A percentile compares a stretch with the other conserved stretches of the same genome.
Evolutionary conservation across 805 yeast genomes (phyloP).

Genomic region (Ogataea pilisensis): DNA sequence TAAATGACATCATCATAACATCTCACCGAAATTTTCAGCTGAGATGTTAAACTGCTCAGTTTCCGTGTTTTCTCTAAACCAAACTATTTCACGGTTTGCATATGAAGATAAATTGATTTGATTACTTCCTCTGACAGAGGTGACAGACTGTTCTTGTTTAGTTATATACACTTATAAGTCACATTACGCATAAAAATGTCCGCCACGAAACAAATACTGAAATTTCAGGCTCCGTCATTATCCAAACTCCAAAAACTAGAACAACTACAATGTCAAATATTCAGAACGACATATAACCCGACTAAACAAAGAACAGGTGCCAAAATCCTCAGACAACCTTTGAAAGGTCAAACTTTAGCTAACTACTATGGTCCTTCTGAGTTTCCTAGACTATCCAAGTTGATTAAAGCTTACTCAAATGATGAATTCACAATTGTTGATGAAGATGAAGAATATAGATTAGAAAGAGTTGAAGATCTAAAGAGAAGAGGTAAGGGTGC

Average conservation of each 20-base stretch:
- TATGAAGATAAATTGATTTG: too few species aligned
- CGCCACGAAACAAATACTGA: conserved; percentile 13
- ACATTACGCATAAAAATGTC: not conserved
- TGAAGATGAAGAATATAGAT: conserved; percentile 59
- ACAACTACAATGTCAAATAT: conserved; percentile 59
- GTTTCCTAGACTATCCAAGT: conserved; percentile 50
- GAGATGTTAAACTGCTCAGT: too few species aligned
- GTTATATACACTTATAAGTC: not conserved
- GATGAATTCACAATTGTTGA: not conserved
- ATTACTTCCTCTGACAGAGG: too few species aligned
- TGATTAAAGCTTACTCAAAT: conserved; percentile 19
- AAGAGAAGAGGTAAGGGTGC: conserved; percentile 89
- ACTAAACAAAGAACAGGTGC: conserved; percentile 63
- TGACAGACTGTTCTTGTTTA: too few species aligned
- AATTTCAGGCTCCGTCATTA: conserved; percentile 31
- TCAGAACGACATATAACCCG: conserved; percentile 71
- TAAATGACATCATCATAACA: too few species aligned
- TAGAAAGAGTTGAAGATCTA: conserved; percentile 57
- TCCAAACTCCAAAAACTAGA: conserved; percentile 53
- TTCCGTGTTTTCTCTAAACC: too few species aligned
- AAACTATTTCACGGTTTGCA: too few species aligned
- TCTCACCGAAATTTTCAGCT: too few species aligned
- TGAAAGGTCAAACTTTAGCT: conserved; percentile 69
- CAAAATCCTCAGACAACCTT: conserved; percentile 60
- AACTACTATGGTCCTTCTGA: conserved; percentile 73